A percentile compares a stretch with the other conserved stretches of the same genome.
Conservation (phyloP, 106 monocot species). For the Platanthera guangdongensis region DNA sequence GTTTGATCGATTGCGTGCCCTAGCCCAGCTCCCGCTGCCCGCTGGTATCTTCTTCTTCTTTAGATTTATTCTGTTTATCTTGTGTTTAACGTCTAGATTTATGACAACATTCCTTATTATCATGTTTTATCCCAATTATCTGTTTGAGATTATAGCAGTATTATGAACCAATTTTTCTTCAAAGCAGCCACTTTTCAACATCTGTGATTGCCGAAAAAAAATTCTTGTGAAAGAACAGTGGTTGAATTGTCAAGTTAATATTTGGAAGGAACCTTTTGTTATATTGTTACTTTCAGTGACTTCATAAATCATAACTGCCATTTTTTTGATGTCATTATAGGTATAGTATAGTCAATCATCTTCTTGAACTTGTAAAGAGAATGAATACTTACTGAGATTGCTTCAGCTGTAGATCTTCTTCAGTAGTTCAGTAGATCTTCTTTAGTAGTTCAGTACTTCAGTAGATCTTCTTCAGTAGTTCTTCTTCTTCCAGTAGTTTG, state of each 20-base stretch:
- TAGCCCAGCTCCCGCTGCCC: too few relatives aligned
- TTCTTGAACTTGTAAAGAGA: neutral
- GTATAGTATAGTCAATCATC: neutral
- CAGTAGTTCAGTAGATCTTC: too few relatives aligned
- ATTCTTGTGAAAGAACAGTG: neutral
- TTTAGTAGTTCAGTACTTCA: too few relatives aligned
- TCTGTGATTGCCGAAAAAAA: neutral
- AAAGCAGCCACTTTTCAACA: neutral
- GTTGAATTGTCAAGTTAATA: neutral
- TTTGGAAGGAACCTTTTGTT: neutral
- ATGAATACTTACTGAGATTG: neutral
- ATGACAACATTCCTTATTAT: too few relatives aligned
- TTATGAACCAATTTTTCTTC: neutral
- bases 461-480: too few relatives aligned
- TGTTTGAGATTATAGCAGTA: neutral
- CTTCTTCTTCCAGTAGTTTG: too few relatives aligned
- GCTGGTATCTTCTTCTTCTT: too few relatives aligned
- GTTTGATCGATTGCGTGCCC: too few relatives aligned
- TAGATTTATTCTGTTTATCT: too few relatives aligned
- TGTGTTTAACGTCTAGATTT: too few relatives aligned
- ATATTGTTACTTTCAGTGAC: neutral
- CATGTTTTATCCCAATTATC: too few relatives aligned
- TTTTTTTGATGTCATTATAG: neutral
- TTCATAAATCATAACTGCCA: neutral
- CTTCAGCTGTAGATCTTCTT: neutral